These are phyloP conservation scores for Suhomyces panamericanus DNA, from an alignment of 1,139 yeast genomes.

Conservation along the genomic window DNA sequence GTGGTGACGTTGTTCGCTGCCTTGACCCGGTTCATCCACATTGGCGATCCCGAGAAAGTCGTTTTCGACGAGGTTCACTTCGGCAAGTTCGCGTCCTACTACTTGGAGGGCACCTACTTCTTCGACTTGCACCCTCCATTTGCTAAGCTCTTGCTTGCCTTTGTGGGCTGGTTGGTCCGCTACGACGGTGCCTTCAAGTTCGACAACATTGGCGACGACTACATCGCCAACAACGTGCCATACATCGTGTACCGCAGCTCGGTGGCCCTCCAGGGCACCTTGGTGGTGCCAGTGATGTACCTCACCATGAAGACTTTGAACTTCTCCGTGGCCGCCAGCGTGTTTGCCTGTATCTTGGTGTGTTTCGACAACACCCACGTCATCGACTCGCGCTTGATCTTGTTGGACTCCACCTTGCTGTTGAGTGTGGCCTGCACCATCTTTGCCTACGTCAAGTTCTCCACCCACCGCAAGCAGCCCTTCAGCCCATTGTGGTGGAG, in stretches of 20 bases:
- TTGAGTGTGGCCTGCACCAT: conserved; percentile 79
- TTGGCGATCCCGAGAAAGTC: conserved; percentile 78
- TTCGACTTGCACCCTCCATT: conserved; percentile 98
- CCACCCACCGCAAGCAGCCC: conserved; percentile 67
- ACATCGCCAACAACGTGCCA: conserved; percentile 76
- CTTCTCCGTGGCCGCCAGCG: conserved; percentile 75
- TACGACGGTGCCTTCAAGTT: conserved; percentile 90
- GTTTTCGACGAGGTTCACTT: conserved; percentile 98
- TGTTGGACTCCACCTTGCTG: conserved; percentile 86
- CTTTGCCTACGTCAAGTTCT: conserved; percentile 75
- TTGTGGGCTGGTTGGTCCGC: conserved; percentile 85
- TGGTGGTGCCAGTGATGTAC: conserved; percentile 81
- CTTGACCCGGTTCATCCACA: conserved; percentile 65
- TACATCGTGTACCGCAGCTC: conserved; percentile 83
- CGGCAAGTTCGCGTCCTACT: conserved; percentile 92
- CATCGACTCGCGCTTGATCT: conserved; percentile 83
- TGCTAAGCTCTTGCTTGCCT: conserved; percentile 89
- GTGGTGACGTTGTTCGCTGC: conserved; percentile 67
- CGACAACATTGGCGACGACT: conserved; percentile 85
- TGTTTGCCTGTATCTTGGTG: conserved; percentile 76
- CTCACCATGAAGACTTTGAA: conserved; percentile 81
- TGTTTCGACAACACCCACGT: conserved; percentile 90
- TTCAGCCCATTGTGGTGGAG: conserved; percentile 77
- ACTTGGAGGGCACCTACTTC: conserved; percentile 78
- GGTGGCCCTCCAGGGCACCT: conserved; percentile 78